Evolutionary conservation across 805 yeast genomes (phyloP).

Genomic region (Schwanniomyces occidentalis): DNA sequence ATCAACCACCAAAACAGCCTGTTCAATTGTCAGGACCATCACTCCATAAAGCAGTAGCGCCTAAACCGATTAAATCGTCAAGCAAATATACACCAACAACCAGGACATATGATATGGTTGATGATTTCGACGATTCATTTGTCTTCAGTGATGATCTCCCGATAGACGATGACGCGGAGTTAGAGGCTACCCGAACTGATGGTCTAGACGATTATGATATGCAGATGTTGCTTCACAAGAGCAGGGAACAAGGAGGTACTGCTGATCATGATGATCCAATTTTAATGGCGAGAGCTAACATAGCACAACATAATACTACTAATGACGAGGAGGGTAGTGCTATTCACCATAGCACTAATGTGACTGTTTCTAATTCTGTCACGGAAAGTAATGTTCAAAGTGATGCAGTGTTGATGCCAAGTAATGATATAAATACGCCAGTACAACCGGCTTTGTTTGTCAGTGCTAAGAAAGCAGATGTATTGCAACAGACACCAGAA

Average conservation of each 20-base stretch:
- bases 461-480: slow-evolving; percentile 64
- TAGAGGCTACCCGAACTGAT: slow-evolving; percentile 12
- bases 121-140: slow-evolving; percentile 43
- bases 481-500: slow-evolving; percentile 47
- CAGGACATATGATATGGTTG: slow-evolving; percentile 15
- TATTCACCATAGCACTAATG: not conserved
- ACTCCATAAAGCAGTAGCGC: no score
- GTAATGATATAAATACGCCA: slow-evolving; percentile 1
- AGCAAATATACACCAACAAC: slow-evolving; percentile 1
- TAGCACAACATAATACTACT: not conserved
- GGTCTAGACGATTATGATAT: slow-evolving; percentile 25
- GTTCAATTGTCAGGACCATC: no score
- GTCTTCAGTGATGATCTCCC: slow-evolving; percentile 39
- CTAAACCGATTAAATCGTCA: no score
- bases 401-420: not conserved
- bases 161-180: slow-evolving; percentile 9
- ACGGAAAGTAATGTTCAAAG: not conserved
- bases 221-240: slow-evolving; percentile 18
- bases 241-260: slow-evolving; percentile 10
- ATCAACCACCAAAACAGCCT: no score
- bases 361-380: not conserved
- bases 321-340: not conserved
- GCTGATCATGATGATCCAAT: not conserved
- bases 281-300: not conserved
- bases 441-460: slow-evolving; percentile 45